phyloP scores from a whole-genome alignment of 169 alveolate species.

The Cystoisospora suis region DNA sequence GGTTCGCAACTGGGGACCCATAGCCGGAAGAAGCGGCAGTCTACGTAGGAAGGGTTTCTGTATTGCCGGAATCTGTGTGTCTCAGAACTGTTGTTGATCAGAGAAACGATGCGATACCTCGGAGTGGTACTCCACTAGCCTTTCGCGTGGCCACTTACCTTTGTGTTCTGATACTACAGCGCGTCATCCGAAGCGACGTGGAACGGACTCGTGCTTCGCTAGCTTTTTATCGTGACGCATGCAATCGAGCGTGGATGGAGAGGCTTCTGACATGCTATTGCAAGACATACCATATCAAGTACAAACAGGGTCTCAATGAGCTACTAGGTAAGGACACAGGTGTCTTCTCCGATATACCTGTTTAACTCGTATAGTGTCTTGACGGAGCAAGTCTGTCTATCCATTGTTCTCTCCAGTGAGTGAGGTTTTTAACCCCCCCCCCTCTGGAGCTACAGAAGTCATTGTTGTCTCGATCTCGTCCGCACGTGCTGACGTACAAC shows the following conservation, averaged over 20 bases:
- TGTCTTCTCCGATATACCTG: neutral
- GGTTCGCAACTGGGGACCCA: no score
- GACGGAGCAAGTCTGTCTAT: neutral
- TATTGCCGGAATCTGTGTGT: no score
- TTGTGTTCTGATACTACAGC: conserved; percentile 57
- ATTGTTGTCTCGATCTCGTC: no score
- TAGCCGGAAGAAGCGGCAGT: no score
- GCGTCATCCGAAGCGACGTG: conserved; percentile 64
- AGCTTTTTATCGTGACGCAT: conserved; percentile 45
- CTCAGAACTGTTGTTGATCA: no score
- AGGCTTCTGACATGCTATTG: conserved; percentile 73
- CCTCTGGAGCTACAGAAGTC: no score
- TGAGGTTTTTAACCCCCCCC: no score
- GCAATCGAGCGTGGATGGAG: conserved; percentile 57
- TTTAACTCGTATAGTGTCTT: neutral
- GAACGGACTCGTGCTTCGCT: conserved; percentile 62
- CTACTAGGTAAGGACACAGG: conserved; percentile 66
- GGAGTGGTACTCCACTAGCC: no score
- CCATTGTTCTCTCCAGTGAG: neutral
- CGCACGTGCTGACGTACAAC: no score
- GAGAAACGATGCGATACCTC: no score
- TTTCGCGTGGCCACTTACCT: no score
- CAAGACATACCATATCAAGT: conserved; percentile 67
- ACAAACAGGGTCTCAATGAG: conserved; percentile 80
- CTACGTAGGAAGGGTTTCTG: no score